These are phyloP conservation scores for Pinus tabuliformis DNA, from an alignment of 75 land plant species.

Conservation along the genomic window DNA sequence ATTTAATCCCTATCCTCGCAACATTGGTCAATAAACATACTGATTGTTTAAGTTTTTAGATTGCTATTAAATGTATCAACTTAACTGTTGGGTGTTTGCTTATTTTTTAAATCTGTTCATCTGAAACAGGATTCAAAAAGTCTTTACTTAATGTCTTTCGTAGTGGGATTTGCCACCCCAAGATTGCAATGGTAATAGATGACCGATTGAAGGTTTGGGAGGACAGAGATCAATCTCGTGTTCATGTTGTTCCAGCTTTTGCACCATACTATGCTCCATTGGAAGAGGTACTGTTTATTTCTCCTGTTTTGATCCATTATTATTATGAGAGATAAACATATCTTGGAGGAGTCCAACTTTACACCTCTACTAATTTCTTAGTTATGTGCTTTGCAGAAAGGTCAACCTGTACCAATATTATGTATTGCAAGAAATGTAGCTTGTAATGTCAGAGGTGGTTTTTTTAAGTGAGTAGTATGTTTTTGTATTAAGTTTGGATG, in stretches of 20 bases:
- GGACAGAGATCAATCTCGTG: conserved; percentile 86
- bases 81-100: neutral
- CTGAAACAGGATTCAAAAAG: conserved; percentile 59
- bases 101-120: neutral
- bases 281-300: conserved; percentile 60
- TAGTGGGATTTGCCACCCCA: conserved; percentile 83
- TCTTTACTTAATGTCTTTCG: conserved; percentile 79
- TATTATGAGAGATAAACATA: neutral
- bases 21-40: neutral
- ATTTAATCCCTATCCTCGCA: no score
- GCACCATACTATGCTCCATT: conserved; percentile 92
- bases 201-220: conserved; percentile 95
- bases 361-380: conserved; percentile 2
- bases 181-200: conserved; percentile 92
- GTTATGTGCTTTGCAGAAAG: conserved; percentile 36
- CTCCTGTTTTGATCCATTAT: neutral
- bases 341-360: neutral
- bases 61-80: neutral
- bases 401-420: conserved; percentile 57
- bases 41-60: neutral
- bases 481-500: neutral
- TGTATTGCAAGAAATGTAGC: conserved; percentile 90
- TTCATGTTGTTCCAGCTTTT: conserved; percentile 94
- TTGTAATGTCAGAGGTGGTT: conserved; percentile 88
- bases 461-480: conserved; percentile 72